Base-by-base conservation (phyloP, 2,329 filamentous ascomycete genomes). In the Bimuria novae-zelandiae region DNA sequence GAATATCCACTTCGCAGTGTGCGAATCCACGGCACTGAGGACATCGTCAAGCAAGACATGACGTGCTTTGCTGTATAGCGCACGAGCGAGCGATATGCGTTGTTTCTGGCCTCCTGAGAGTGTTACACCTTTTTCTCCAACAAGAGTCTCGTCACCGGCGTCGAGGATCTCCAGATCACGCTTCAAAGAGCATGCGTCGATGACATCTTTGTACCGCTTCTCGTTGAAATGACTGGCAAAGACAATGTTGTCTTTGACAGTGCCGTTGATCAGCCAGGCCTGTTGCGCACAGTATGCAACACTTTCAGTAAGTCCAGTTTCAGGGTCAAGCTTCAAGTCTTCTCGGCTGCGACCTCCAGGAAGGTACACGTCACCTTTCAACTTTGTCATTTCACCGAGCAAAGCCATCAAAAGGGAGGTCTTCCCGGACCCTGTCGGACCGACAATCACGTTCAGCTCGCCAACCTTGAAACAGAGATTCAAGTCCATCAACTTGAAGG, bases 1-100 rank as follows among this genome's bases (percentile, higher is more conserved):
- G 76, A 97, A 97, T 61, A 99, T 97, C 88, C 95, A 97, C 73
- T 97, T 95, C 2, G 92, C 92, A 0, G 94, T 97, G 66, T 99
- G 94, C 3, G 94, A 95, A 73, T 99, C 94, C 29, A 99, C 94
- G 23, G 94, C 94, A 69, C 92, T 97, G 37, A 99, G 82, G 59
- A 95, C 96, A 73, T 99, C 94, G 68, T 99, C 94, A 44, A 99
- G 82, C 10, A 99, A 82, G 14, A 99, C 77, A 72, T 97, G 93
- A 48, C 88, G 88, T 5, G 92, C 95, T 74, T 91, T 93, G 60
- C 91, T 96, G 76, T 99, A 99, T n/a, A 99, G 82, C 1, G 94
- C 94, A 61, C 94, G 87, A n/a, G 94, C 94, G 39, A 99, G 82
- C 12, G 93, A 97, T 46, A 99, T 97, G 53, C 94, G 88, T 75